Evolutionary conservation across 2,329 filamentous ascomycete genomes (phyloP).

Genomic region (Orbilia oligospora): DNA sequence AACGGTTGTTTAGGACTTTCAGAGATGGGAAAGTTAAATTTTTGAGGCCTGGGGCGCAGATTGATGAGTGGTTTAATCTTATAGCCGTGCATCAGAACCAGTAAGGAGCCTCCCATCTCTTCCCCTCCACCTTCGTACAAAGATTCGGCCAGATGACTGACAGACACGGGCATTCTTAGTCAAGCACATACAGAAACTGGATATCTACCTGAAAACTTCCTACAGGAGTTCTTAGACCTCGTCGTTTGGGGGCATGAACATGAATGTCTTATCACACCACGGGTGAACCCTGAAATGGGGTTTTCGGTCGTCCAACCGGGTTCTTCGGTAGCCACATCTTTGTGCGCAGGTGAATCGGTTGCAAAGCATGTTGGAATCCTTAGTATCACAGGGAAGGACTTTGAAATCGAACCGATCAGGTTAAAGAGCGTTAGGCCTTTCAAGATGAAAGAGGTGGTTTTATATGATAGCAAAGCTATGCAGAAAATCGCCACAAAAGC

Average conservation of each 20-base stretch:
- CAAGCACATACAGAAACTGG: conserved; percentile 90
- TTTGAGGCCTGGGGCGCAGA: conserved; percentile 84
- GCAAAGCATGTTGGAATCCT: conserved; percentile 91
- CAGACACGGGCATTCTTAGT: conserved; percentile 62
- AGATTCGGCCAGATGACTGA: background rate
- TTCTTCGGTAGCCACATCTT: conserved; percentile 93
- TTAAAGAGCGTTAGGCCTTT: conserved; percentile 93
- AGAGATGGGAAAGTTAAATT: conserved; percentile 94
- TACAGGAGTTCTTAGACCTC: conserved; percentile 91
- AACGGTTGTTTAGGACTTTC: conserved; percentile 93
- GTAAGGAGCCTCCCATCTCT: conserved; percentile 62
- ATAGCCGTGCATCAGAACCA: conserved; percentile 98
- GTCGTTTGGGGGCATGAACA: conserved; percentile 98
- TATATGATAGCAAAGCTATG: conserved; percentile 82
- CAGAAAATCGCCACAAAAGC: conserved; percentile 83
- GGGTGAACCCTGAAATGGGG: conserved; percentile 84
- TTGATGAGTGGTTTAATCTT: conserved; percentile 94
- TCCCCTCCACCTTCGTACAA: background rate
- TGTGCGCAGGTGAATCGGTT: conserved; percentile 89
- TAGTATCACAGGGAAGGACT: conserved; percentile 85
- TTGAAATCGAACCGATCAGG: conserved; percentile 83
- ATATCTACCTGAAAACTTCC: conserved; percentile 93
- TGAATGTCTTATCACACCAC: conserved; percentile 90
- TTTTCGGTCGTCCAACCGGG: conserved; percentile 98
- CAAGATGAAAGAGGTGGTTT: conserved; percentile 83